phyloP scores from a whole-genome alignment of 257 asterid species.

The Asclepias syriaca region DNA sequence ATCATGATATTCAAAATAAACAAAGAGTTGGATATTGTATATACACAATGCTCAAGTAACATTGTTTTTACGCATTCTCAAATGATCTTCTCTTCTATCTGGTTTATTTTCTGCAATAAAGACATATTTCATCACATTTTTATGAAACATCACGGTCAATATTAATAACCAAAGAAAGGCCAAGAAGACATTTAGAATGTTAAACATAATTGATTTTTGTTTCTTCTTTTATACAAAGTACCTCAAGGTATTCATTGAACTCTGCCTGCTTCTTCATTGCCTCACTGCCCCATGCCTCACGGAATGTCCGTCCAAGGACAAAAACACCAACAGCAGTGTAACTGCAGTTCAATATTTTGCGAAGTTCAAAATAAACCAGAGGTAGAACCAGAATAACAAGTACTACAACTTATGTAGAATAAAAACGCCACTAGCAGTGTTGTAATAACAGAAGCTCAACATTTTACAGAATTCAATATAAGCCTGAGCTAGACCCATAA shows the following conservation, averaged over 20 bases:
- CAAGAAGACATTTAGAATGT: not conserved
- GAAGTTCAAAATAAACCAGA: not conserved
- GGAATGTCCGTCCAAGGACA: slow-evolving; percentile 89
- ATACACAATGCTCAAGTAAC: not conserved
- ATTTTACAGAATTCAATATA: not conserved
- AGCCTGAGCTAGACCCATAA: not conserved
- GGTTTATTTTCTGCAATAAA: not conserved
- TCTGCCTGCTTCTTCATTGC: slow-evolving; percentile 85
- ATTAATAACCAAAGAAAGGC: not conserved
- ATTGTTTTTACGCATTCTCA: not conserved
- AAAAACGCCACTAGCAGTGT: slow-evolving; percentile 94
- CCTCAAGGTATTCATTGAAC: slow-evolving; percentile 94
- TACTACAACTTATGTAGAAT: slow-evolving; percentile 36
- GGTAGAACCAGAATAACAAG: not conserved
- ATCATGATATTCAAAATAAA: not conserved
- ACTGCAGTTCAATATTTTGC: slow-evolving; percentile 30
- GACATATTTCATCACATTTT: not conserved
- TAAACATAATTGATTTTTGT: not conserved
- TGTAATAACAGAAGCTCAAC: slow-evolving; percentile 33
- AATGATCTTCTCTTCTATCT: not conserved
- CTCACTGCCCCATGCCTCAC: slow-evolving; percentile 86
- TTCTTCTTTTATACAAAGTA: slow-evolving; percentile 13
- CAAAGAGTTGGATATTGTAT: not conserved
- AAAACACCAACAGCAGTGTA: slow-evolving; percentile 97
- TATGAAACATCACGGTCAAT: not conserved